Evolutionary conservation across 2,329 filamentous ascomycete species (phyloP).

Genomic region (Talaromyces islandicus): DNA sequence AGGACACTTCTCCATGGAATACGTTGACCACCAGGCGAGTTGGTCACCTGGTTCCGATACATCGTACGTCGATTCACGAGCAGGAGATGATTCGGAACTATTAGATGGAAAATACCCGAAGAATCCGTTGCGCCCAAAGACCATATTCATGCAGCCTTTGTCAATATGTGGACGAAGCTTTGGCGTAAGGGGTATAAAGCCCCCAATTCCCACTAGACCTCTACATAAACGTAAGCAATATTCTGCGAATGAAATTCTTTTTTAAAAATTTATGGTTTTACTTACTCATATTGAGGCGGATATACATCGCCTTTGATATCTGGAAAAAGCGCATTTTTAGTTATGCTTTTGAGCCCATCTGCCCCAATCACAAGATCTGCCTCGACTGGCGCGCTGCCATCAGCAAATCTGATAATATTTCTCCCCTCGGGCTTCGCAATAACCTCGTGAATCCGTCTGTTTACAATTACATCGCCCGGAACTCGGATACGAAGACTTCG

Average conservation of each 20-base stretch:
- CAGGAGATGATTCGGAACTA: slow-evolving; percentile 15
- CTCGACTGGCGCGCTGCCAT: slow-evolving; percentile 24
- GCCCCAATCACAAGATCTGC: slow-evolving; percentile 40
- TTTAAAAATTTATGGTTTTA: neutral
- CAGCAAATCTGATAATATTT: slow-evolving; percentile 28
- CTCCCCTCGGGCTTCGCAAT: slow-evolving; percentile 16
- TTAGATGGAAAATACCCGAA: slow-evolving; percentile 43
- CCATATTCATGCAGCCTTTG: slow-evolving; percentile 35
- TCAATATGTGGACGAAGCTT: slow-evolving; percentile 25
- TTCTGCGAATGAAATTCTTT: neutral
- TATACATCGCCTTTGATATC: slow-evolving; percentile 22
- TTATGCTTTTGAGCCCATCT: slow-evolving; percentile 35
- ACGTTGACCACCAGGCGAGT: slow-evolving; percentile 44
- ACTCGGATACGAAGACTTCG: slow-evolving; percentile 29
- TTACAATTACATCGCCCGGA: slow-evolving; percentile 26
- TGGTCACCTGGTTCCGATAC: slow-evolving; percentile 23
- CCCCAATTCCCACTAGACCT: slow-evolving; percentile 42
- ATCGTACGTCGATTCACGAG: slow-evolving; percentile 21
- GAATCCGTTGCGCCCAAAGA: slow-evolving; percentile 45
- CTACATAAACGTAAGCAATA: slow-evolving; percentile 13
- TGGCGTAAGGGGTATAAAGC: slow-evolving; percentile 32
- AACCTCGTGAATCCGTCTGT: slow-evolving; percentile 26
- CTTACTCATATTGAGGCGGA: slow-evolving; percentile 37
- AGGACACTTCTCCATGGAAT: slow-evolving; percentile 26
- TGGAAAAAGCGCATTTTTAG: slow-evolving; percentile 32